A percentile compares a stretch with the other conserved stretches of the same genome.
Conservation (phyloP, 306 rosid genomes). For the Amphicarpaea edgeworthii region DNA sequence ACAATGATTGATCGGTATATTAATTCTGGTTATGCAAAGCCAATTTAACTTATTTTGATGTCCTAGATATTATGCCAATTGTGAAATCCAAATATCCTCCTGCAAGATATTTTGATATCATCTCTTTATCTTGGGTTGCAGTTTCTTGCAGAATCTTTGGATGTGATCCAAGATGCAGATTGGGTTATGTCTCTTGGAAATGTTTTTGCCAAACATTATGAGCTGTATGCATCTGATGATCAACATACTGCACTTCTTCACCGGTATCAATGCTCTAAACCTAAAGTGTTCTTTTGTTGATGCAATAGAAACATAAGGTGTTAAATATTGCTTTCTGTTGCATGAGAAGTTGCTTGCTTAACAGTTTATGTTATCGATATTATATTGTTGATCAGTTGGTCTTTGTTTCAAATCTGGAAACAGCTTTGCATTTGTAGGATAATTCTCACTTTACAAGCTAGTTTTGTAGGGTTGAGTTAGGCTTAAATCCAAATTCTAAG, state of each 20-base stretch:
- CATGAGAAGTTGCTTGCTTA: constrained; percentile 21
- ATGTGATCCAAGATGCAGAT: constrained; percentile 84
- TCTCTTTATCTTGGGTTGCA: constrained; percentile 58
- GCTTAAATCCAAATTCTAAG: no score
- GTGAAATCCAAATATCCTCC: constrained; percentile 37
- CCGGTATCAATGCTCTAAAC: constrained; percentile 63
- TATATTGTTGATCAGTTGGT: no score
- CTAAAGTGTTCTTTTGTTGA: constrained; percentile 38
- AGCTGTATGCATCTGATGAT: constrained; percentile 86
- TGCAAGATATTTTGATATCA: constrained; percentile 30
- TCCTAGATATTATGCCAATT: constrained; percentile 26
- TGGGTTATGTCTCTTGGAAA: constrained; percentile 95
- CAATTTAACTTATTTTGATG: constrained; percentile 8
- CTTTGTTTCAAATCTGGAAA: no score
- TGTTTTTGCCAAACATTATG: constrained; percentile 86
- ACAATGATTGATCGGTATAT: constrained; percentile 4
- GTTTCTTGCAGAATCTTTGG: constrained; percentile 98
- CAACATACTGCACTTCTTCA: constrained; percentile 96
- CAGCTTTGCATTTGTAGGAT: no score
- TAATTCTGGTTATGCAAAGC: constrained; percentile 25
- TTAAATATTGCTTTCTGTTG: constrained; percentile 39
- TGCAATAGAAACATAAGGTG: constrained; percentile 35
- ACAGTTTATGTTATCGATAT: constrained; percentile 22
- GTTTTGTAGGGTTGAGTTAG: no score
- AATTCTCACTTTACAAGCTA: no score